These are phyloP conservation scores for Schwanniomyces vanrijiae DNA, from an alignment of 805 yeast species.

Conservation along the genomic window DNA sequence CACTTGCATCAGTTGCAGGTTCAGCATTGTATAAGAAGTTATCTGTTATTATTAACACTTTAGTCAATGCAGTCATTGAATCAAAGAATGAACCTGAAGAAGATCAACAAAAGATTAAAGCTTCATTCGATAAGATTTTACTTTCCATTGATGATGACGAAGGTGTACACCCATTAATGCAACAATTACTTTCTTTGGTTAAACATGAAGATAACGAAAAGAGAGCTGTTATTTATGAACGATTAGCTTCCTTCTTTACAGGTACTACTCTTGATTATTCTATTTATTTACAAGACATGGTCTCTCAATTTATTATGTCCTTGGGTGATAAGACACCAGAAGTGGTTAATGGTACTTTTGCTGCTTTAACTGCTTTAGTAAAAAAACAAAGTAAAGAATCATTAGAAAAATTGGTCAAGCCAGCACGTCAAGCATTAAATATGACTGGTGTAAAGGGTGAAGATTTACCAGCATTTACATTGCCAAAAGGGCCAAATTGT, in stretches of 20 bases:
- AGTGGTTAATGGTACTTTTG: constrained; percentile 65
- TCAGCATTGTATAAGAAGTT: constrained; percentile 72
- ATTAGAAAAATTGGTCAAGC: constrained; percentile 73
- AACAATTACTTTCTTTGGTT: constrained; percentile 71
- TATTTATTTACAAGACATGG: constrained; percentile 72
- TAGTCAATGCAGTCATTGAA: constrained; percentile 60
- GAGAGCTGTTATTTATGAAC: constrained; percentile 62
- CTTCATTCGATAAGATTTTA: constrained; percentile 67
- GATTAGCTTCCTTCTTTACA: constrained; percentile 71
- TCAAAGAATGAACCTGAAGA: constrained; percentile 33
- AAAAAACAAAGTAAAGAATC: constrained; percentile 72
- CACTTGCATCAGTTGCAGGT: constrained; percentile 90
- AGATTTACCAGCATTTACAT: constrained; percentile 70
- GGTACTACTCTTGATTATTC: constrained; percentile 67
- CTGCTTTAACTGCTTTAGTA: constrained; percentile 64
- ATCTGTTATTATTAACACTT: constrained; percentile 68
- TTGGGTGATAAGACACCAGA: constrained; percentile 67
- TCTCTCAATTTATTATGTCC: constrained; percentile 64
- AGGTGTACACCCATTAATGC: constrained; percentile 83
- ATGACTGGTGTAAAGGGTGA: constrained; percentile 61
- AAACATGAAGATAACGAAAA: constrained; percentile 71
- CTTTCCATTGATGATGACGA: constrained; percentile 72
- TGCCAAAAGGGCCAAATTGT: constrained; percentile 85
- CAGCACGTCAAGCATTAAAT: constrained; percentile 74
- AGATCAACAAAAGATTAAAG: constrained; percentile 42